phyloP scores from a whole-genome alignment of 2,329 filamentous ascomycete genomes.

The Epichloe aotearoae region DNA sequence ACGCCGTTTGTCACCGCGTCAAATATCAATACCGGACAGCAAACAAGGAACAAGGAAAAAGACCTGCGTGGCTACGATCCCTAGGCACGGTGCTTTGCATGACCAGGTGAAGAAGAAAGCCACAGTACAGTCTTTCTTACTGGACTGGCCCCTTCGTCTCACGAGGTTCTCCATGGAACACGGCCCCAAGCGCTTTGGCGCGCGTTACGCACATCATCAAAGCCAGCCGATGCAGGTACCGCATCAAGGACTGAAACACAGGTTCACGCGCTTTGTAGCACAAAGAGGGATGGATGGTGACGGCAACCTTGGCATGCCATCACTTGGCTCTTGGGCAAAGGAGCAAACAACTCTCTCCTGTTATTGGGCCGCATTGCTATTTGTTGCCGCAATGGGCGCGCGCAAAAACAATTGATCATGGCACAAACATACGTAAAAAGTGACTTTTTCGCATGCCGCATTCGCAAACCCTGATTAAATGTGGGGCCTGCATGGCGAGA shows the following conservation, averaged over 20 bases:
- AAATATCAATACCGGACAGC: no score
- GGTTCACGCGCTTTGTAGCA: neutral
- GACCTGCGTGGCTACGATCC: no score
- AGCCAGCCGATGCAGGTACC: neutral
- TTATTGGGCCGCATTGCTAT: neutral
- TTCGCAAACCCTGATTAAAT: neutral
- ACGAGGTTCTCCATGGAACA: neutral
- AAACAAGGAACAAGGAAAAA: no score
- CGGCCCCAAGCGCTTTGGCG: constrained; percentile 1
- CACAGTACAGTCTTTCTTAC: no score
- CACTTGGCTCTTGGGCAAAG: neutral
- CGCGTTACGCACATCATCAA: neutral
- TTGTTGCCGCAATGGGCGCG: no score
- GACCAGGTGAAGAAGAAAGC: no score
- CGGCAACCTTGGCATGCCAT: neutral
- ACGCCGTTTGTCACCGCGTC: no score
- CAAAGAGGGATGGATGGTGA: neutral
- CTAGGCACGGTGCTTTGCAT: no score
- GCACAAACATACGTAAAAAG: neutral
- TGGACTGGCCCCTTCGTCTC: neutral
- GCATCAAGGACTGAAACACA: neutral
- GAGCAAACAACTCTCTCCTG: neutral
- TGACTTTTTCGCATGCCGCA: neutral
- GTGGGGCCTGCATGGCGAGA: no score
- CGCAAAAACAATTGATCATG: neutral